These are phyloP conservation scores for Cyberlindnera galapagoensis DNA, from an alignment of 805 yeast species.

Conservation along the genomic window DNA sequence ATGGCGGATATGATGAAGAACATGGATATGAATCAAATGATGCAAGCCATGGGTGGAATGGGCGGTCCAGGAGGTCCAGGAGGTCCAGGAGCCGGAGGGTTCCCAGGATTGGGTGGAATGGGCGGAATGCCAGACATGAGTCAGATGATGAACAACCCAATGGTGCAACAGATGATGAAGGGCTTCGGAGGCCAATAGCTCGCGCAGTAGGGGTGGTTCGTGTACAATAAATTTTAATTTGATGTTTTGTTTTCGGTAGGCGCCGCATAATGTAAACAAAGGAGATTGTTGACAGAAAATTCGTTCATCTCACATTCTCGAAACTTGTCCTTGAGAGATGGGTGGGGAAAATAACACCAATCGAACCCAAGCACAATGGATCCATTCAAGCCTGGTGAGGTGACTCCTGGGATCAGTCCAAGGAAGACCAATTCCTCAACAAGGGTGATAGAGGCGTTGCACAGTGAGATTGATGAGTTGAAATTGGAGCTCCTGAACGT, in stretches of 20 bases:
- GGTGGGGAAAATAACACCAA: conserved; percentile 1
- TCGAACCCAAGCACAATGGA: conserved; percentile 8
- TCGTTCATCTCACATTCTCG: too few species aligned
- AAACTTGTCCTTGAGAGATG: too few species aligned
- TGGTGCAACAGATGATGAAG: conserved; percentile 42
- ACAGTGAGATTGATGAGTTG: conserved; percentile 46
- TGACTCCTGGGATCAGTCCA: conserved; percentile 3
- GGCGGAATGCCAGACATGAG: conserved; percentile 35
- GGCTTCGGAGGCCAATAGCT: conserved; percentile 32
- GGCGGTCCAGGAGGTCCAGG: conserved; percentile 30
- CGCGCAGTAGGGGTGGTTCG: too few species aligned
- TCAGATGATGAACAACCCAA: conserved; percentile 35
- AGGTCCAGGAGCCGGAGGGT: conserved; percentile 1
- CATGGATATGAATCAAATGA: conserved; percentile 55
- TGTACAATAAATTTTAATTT: too few species aligned
- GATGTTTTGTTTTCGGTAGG: not conserved
- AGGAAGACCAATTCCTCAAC: conserved; percentile 8
- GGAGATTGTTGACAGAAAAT: too few species aligned
- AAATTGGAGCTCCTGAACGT: conserved; percentile 31
- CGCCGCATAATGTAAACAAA: conserved; percentile 10
- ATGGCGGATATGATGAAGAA: conserved; percentile 53
- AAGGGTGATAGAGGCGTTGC: conserved; percentile 37
- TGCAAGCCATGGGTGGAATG: conserved; percentile 47
- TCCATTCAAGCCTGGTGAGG: too few species aligned
- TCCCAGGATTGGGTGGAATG: conserved; percentile 27